Evolutionary conservation across 2,329 filamentous ascomycete species (phyloP), one percentile per base, ranked within the genome.

Genomic region (Curvularia lunata): DNA sequence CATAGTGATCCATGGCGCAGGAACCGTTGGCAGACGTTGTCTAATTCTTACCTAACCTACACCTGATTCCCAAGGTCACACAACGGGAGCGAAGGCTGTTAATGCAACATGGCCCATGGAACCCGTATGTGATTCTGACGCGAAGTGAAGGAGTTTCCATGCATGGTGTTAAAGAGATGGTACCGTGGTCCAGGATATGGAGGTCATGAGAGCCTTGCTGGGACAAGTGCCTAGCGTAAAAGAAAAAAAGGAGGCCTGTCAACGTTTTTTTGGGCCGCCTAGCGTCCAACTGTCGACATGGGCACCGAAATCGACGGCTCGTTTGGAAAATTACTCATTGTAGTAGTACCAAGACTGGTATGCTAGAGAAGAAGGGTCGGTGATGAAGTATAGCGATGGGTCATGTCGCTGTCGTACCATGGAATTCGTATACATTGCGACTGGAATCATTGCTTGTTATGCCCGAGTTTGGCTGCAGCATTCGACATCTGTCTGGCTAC

Each of bases 391-490:
- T 30, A 30, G 32, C 45, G 8, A 50, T 53, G 52, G 48, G 48
- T 58, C 51, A 61, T 58, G 51, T 55, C 40, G 45, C 43, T 50
- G 52, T 49, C 34, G 48, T 48, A 52, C 55, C 55, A 34, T 59
- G 59, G 59, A 47, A 52, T 45, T 19, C 34, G 32, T 52, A 32
- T 48, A 30, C 46, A 25, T 54, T 38, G 55, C 55, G 28, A 42
- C 51, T 48, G 51, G 43, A 49, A 45, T 58, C 40, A 52, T 45
- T 55, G 19, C 16, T 42, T 34, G 18, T 42, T 25, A 34, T 23
- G 55, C 47, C 56, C 47, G 28, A 38, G 34, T 55, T 58, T 58
- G 25, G 41, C 52, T 42, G 28, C 56, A 23, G 52, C 23, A 38
- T 51, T 55, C 52, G 21, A 58, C 41, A 21, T 50, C 8, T 43